Evolutionary conservation across 2,329 filamentous ascomycete genomes (phyloP).

Genomic region (Aspergillaceae sp.): DNA sequence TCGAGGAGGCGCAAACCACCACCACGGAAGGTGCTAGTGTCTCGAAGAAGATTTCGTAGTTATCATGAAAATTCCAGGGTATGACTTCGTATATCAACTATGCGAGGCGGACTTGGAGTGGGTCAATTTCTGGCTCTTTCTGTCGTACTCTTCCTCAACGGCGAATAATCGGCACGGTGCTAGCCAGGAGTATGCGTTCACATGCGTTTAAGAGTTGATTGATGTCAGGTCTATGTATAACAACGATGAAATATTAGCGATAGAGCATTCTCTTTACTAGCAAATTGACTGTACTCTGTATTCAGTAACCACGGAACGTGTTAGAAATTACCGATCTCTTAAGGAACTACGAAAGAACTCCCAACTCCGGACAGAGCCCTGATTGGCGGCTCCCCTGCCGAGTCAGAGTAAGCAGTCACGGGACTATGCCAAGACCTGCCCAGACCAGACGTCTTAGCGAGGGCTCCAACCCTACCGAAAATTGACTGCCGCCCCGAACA

Average conservation of each 20-base stretch:
- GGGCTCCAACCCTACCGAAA: slow-evolving; percentile 29
- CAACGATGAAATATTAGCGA: background rate
- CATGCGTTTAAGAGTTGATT: background rate
- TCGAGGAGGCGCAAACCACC: slow-evolving; percentile 28
- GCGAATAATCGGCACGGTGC: no score
- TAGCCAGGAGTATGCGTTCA: no score
- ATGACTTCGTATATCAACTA: slow-evolving; percentile 9
- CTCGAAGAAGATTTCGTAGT: slow-evolving; percentile 21
- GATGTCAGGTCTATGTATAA: background rate
- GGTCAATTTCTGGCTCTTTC: background rate
- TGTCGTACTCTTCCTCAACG: no score
- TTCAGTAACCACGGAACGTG: background rate
- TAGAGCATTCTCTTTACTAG: background rate
- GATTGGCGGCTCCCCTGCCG: slow-evolving; percentile 2
- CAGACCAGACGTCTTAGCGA: slow-evolving; percentile 28
- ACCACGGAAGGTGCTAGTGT: slow-evolving; percentile 14
- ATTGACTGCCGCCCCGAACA: slow-evolving; percentile 15
- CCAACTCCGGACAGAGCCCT: background rate
- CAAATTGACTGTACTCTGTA: background rate
- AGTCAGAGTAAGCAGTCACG: background rate
- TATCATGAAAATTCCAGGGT: background rate
- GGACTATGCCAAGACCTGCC: slow-evolving; percentile 7
- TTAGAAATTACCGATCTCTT: background rate
- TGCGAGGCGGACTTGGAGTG: background rate
- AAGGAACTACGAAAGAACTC: background rate